Base-by-base conservation (phyloP, 164 flowering plant genomes). In the Euptelea pleiosperma region DNA sequence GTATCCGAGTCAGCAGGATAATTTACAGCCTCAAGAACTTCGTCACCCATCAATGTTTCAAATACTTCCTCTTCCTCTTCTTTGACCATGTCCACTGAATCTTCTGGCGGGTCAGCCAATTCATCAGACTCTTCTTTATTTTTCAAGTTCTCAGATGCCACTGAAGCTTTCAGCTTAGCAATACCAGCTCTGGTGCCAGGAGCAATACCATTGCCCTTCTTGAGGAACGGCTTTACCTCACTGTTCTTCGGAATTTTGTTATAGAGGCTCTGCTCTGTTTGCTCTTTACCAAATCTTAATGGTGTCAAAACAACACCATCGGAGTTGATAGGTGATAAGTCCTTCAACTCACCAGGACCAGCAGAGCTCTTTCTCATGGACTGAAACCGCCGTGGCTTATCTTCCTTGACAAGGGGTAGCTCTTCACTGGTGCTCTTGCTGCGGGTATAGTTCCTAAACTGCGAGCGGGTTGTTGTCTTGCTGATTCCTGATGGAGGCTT, bases 391-490 rank as follows among this genome's bases (percentile, higher is more conserved):
- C 78, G 66, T 15, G 78, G 66, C 68, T 84, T 88, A 45, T 90
- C 99, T 52, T 93, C 94, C 79, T 79, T 85, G 50, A 52, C 66
- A 51, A 58, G 55, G 11, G 67, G 58, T 51, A 57, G 34, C 29
- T 86, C 97, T 54, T 90, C 97, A 64, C 19, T 75, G 25, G 54
- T 74, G 73, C 95, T 88, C 75, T 70, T 89, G 70, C 81, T 83
- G 44, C 90, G 91, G 29, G 70, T 22, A 70, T 68, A 71, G 66
- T 53, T 83, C 70, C 87, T 82, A 24, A 33, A 45, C 68, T 79
- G 91, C 40, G 82, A 58, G 3, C 95, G 85, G 19, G 68, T 40
- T 22, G 71, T 60, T 58, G 74, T 61, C 77, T 84, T 90, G 67
- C 77, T 66, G 26, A 55, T 72, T 55, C 76, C 86, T 62, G 79